These are phyloP conservation scores for Aphanomyces stellatus DNA, from an alignment of 352 stramenopile species.

Conservation along the genomic window DNA sequence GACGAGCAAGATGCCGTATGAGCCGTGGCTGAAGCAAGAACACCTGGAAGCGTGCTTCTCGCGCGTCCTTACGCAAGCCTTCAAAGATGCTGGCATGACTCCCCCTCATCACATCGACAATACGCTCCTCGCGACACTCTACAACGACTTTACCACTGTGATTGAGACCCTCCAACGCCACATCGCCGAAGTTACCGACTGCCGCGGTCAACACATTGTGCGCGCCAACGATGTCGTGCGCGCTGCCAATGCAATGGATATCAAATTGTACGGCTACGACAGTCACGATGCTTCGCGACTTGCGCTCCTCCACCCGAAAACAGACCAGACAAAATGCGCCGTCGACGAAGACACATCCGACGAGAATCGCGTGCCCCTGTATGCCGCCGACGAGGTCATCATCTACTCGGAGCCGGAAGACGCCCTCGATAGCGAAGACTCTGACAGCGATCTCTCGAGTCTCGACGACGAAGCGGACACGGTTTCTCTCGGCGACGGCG, in stretches of 20 bases:
- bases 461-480: neutral
- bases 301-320: neutral
- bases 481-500: slow-evolving; percentile 9
- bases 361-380: neutral
- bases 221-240: slow-evolving; percentile 3
- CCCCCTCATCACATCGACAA: neutral
- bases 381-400: neutral
- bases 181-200: neutral
- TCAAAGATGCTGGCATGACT: neutral
- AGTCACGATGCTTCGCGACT: slow-evolving; percentile 1
- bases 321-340: neutral
- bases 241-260: neutral
- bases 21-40: slow-evolving; percentile 11
- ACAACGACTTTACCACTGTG: neutral
- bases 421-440: slow-evolving; percentile 2
- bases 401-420: neutral
- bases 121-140: neutral
- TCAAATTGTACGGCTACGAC: slow-evolving; percentile 18
- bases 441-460: neutral
- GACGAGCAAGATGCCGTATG: slow-evolving; percentile 4
- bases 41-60: neutral
- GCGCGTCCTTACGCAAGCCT: neutral
- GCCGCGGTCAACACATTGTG: neutral
- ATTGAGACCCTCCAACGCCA: neutral
- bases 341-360: neutral